Base-by-base conservation (phyloP, 352 stramenopile species). In the Phytophthora macrochlamydospora region DNA sequence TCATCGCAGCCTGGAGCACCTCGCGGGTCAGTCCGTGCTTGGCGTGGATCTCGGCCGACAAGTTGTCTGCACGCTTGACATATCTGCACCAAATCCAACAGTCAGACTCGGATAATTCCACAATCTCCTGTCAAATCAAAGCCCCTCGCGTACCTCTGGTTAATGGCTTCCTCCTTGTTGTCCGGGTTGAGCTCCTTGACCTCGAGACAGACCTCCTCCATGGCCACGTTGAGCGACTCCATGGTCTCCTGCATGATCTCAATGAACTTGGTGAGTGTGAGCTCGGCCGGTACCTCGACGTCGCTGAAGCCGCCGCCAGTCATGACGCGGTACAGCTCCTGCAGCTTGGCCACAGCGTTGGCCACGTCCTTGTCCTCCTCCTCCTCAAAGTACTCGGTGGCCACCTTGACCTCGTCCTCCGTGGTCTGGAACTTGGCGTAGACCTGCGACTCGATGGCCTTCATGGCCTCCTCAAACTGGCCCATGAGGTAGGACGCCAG, bases 241-340 rank as follows among this genome's bases (percentile, higher is more conserved):
- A 95, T 95, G 28, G 87, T 94, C 75, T 95, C 87, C 59, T 95
- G 85, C 87, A 95, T 95, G 77, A 95, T 95, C 71, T 81, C 71
- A 52, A 95, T 89, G 61, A 95, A 95, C 85, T 95, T 95, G 44
- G 81, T 77, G 33, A 95, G 78, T 65, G 87, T 94, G 29, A 95
- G 75, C 68, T 95, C 85, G 7, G 77, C 77, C 2, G 87, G 87
- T 13, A 95, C 85, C 46, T 95, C 87, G 6, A 94, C 87, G 60
- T 94, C 85, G 60, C 80, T 89, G 63, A 89, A 87, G 68, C 84
- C 81, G 57, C 83, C 84, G 52, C 87, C 87, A 24, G 85, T 95
- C 85, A 95, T 95, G 54, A 95, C 85, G 38, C 86, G 86, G 79
- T 94, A 93, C 49, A 95, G 72, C 65, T 95, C 87, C 80, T 94